Percentiles rank a stretch among this genome's conserved stretches.
Evolutionary conservation across 805 yeast genomes (phyloP).

Genomic region (Lachancea sp.): DNA sequence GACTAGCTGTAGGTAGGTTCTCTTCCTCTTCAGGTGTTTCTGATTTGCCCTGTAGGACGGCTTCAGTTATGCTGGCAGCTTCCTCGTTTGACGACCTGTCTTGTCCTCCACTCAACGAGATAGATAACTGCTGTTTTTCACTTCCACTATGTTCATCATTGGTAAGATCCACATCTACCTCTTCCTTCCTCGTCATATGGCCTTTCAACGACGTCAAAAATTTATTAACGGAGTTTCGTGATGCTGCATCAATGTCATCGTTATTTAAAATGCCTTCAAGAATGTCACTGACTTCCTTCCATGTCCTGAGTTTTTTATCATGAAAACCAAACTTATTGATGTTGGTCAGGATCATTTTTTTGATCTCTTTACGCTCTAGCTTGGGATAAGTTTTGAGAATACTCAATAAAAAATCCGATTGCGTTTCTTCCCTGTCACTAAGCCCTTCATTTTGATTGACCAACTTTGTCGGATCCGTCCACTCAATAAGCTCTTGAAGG

Average conservation of each 20-base stretch:
- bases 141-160: not conserved
- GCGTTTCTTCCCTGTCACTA: slow-evolving; percentile 41
- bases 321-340: slow-evolving; percentile 43
- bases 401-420: slow-evolving; percentile 50
- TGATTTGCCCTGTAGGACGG: too few species aligned
- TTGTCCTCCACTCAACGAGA: not conserved
- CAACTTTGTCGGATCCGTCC: slow-evolving; percentile 76
- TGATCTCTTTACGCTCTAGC: slow-evolving; percentile 44
- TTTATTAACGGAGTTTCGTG: slow-evolving; percentile 33
- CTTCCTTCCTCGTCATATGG: not conserved
- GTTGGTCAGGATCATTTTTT: slow-evolving; percentile 47
- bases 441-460: slow-evolving; percentile 44
- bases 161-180: not conserved
- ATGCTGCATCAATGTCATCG: slow-evolving; percentile 29
- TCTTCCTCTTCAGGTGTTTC: too few species aligned
- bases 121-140: not conserved
- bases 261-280: slow-evolving; percentile 31
- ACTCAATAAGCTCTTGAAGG: slow-evolving; percentile 64
- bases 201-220: slow-evolving; percentile 18
- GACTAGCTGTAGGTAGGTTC: not conserved
- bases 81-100: not conserved
- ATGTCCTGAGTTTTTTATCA: slow-evolving; percentile 21
- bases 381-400: slow-evolving; percentile 45
- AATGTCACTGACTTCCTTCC: slow-evolving; percentile 25
- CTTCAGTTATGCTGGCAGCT: not conserved